Base-by-base conservation (phyloP, 371 early-diverging fungal genomes). In the Batrachochytrium dendrobatidis region DNA sequence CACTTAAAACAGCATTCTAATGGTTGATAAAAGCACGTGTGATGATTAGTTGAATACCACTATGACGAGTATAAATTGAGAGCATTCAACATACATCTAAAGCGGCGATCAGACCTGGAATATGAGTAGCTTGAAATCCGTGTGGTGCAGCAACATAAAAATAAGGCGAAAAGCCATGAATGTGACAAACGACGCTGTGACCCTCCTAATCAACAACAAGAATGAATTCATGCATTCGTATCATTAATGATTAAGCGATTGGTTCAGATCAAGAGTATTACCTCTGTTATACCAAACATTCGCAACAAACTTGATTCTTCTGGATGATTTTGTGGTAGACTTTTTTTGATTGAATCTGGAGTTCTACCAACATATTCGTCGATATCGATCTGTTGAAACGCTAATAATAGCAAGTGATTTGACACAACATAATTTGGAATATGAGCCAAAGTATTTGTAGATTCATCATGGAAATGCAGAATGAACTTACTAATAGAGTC, bases 301-400 rank as follows among this genome's bases (percentile, higher is more conserved):
- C 96, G 83, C 31, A 93, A 67, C 6, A 84, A 74, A 0, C 92
- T 58, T 46, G 52, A 43, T 15, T 69, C 62, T 10, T 32, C 15
- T 20, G 62, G 10, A 17, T 33, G 20, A 32, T 62, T 43, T 30
- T 56, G 55, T 39, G 34, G 76, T 58, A 39, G 73, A 69, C 15
- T 56, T 59, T 28, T 6, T 67, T 65, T 56, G 77, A 74, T 49
- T 4, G 43, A 18, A 32, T 34, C 34, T 3, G 60, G 35, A 28
- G 59, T 29, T 29, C 22, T 35, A 20, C 63, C 62, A 22, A 65
- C 58, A 35, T 65, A 62, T 31, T 96, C 95, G 59, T 94, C 94
- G 20, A 89, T 80, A 62, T 96, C 96, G 62, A 96, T 83, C 66
- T 97, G 95, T 66, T 95, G 95, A 56, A 97, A 97, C 1, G 91